phyloP scores from a whole-genome alignment of 2,329 filamentous ascomycete genomes.

The Blumeriella jaapii region DNA sequence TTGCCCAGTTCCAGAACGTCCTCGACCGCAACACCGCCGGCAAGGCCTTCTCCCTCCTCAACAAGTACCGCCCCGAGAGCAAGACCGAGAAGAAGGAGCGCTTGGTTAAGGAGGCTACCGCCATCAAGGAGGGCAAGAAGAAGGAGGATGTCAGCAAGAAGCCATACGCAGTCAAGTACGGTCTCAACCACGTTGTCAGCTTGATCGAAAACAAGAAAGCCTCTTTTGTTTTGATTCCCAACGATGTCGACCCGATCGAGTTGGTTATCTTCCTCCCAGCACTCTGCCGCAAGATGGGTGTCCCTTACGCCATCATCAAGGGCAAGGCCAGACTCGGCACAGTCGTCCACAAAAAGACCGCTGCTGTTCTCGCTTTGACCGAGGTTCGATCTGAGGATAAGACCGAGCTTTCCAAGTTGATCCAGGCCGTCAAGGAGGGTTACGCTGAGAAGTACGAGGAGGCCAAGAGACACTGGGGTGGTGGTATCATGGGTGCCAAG shows the following conservation, averaged over 20 bases:
- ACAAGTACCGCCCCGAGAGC: conserved; percentile 99
- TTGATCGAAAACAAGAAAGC: conserved; percentile 99
- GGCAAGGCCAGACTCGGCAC: conserved; percentile 98
- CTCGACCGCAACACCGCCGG: conserved; percentile 94
- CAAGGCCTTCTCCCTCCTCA: conserved; percentile 97
- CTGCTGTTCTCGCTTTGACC: conserved; percentile 87
- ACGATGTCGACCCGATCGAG: conserved; percentile 99
- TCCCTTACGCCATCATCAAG: conserved; percentile 98
- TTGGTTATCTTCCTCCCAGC: conserved; percentile 97
- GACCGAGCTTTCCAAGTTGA: conserved; percentile 92
- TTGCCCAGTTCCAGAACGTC: conserved; percentile 95
- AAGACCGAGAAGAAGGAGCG: conserved; percentile 99
- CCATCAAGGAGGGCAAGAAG: conserved; percentile 98
- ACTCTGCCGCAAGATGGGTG: conserved; percentile 99
- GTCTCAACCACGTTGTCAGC: conserved; percentile 97
- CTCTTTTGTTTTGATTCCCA: conserved; percentile 91
- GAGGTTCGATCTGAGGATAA: conserved; percentile 98
- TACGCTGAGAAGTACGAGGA: conserved; percentile 95
- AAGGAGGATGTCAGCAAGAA: conserved; percentile 99
- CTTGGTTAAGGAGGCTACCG: conserved; percentile 94
- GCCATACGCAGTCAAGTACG: conserved; percentile 98
- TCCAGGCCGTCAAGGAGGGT: conserved; percentile 94
- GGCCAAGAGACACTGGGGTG: conserved; percentile 88
- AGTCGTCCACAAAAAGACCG: conserved; percentile 99
- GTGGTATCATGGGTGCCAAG: conserved; percentile 99